These are phyloP conservation scores for Panicum miliaceum DNA, from an alignment of 176 grass and related monocot species.

Conservation along the genomic window DNA sequence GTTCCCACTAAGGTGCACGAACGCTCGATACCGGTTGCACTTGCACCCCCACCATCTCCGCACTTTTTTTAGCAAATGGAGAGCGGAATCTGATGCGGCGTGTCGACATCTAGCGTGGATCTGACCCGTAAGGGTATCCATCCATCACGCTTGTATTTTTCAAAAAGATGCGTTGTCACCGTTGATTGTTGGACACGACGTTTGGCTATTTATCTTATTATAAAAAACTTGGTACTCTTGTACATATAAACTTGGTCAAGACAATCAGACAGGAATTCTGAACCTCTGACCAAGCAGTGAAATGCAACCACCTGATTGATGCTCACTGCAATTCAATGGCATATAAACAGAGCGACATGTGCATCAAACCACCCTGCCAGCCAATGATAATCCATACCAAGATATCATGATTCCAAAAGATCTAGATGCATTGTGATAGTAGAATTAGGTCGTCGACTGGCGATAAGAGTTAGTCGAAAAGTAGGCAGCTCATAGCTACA, in stretches of 20 bases:
- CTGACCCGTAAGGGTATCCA: not conserved
- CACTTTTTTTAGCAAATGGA: not conserved
- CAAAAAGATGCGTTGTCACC: too few species aligned
- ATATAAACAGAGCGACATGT: not conserved
- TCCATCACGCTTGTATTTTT: not conserved
- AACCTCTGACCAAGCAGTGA: not conserved
- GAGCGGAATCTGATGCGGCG: slow-evolving; percentile 9
- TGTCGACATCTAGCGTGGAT: not conserved
- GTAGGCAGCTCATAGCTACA: not conserved
- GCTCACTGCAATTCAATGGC: not conserved
- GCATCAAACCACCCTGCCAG: not conserved
- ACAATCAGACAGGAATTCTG: not conserved
- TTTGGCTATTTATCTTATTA: too few species aligned
- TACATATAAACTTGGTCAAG: too few species aligned
- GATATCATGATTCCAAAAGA: not conserved
- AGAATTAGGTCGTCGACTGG: not conserved
- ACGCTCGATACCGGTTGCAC: not conserved
- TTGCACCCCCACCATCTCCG: not conserved
- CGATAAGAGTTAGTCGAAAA: not conserved
- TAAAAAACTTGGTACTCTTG: too few species aligned
- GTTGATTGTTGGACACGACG: too few species aligned
- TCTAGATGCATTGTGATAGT: not conserved
- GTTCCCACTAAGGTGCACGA: not conserved
- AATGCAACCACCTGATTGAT: not conserved
- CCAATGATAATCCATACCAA: not conserved